Conservation (phyloP, 305 asterid genomes). For the Fraxinus dipetala region DNA sequence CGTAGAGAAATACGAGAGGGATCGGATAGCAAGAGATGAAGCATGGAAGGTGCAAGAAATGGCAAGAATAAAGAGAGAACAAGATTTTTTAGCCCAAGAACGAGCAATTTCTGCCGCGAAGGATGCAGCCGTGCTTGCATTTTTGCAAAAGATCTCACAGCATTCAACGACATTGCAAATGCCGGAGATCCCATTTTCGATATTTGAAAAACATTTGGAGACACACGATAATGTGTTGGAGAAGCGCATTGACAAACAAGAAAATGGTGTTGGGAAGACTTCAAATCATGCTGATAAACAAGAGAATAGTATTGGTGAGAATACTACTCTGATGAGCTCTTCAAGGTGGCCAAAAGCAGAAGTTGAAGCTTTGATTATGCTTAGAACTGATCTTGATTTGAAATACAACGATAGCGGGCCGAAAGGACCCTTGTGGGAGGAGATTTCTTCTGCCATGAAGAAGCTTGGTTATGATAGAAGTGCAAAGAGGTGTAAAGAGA, state of each 20-base stretch:
- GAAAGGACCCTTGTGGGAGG: constrained; percentile 79
- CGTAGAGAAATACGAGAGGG: constrained; percentile 61
- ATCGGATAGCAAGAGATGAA: constrained; percentile 63
- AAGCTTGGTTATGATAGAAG: constrained; percentile 61
- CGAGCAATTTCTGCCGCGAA: constrained; percentile 57
- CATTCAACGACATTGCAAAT: constrained; percentile 38
- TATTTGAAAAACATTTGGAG: constrained; percentile 32
- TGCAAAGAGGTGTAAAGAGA: constrained; percentile 87
- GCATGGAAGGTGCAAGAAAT: constrained; percentile 70
- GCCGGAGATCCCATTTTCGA: constrained; percentile 36
- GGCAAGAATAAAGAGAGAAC: constrained; percentile 63
- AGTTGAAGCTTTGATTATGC: constrained; percentile 61
- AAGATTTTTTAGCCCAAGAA: constrained; percentile 51
- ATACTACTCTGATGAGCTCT: constrained; percentile 35
- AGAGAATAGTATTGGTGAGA: constrained; percentile 45
- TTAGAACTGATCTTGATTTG: constrained; percentile 58
- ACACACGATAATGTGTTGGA: constrained; percentile 24
- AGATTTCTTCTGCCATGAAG: constrained; percentile 64
- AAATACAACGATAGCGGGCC: constrained; percentile 58
- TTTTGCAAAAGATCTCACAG: constrained; percentile 57
- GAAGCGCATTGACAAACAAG: constrained; percentile 18
- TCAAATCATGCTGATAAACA: constrained; percentile 19
- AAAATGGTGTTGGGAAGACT: constrained; percentile 29
- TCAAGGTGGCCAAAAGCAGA: constrained; percentile 87
- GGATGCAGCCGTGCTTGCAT: constrained; percentile 64